Evolutionary conservation across 2,329 filamentous ascomycete species (phyloP), one percentile per base, ranked within the genome.

Genomic region (Aspergillus luchuensis): DNA sequence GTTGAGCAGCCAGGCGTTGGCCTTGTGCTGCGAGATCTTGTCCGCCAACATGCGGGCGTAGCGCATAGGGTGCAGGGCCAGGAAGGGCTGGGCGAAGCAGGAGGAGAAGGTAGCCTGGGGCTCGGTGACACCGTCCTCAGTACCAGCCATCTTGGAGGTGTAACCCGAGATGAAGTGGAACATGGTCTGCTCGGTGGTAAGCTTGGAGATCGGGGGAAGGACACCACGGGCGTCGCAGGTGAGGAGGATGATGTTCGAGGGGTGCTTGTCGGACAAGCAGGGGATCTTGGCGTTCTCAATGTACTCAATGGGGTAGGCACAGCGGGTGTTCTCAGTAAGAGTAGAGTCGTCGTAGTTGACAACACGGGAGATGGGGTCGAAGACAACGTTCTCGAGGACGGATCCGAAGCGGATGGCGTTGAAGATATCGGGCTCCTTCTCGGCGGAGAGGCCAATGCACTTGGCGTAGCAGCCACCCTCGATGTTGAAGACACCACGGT

Each of bases 161-260:
- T 99, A 99, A 71, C 95, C 95, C 17, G 91, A 96, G 81, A 99
- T 99, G 88, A 99, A 99, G 86, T 99, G 95, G 89, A 98, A 99
- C 94, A 99, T 98, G 79, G 92, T 97, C 84, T 98, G 95, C 73
- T 91, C 88, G 67, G 90, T 87, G 84, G 90, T 88, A 77, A 99
- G 90, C 86, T 98, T 98, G 73, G 92, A 97, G 81, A 99, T 98
- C 52, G 95, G 95, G 59, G 95, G 95, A 59, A 99, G 88, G 53
- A 99, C 95, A 84, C 95, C 95, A 69, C 95, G 92, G 62, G 95
- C 95, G 74, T 99, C 95, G 83, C 95, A 99, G 65, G 95, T 99
- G 71, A 99, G 89, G 71, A 99, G 90, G 76, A 99, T 91, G 81
- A 99, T 98, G 88, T 99, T 99, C 79, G 85, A 89, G 70, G 95